Conservation (phyloP, 2,329 filamentous ascomycete genomes). For the Clonostachys rhizophaga region DNA sequence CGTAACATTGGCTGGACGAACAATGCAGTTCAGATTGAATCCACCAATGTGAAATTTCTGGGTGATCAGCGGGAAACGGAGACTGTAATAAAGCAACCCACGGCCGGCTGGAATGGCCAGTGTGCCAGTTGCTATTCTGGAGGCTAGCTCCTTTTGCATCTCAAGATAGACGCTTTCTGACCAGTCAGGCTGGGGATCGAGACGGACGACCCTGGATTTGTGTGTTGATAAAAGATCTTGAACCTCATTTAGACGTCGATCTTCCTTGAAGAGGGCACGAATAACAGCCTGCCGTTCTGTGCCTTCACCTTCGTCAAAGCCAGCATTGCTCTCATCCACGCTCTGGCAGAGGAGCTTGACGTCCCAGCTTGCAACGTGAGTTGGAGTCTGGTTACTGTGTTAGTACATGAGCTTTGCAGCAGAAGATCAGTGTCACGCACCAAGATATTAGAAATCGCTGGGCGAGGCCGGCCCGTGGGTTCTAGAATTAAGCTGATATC, state of each 20-base stretch:
- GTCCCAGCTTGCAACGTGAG: slow-evolving; percentile 67
- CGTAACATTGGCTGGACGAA: slow-evolving; percentile 87
- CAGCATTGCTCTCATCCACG: slow-evolving; percentile 52
- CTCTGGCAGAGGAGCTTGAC: slow-evolving; percentile 72
- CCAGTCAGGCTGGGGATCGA: slow-evolving; percentile 71
- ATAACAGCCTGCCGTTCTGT: slow-evolving; percentile 81
- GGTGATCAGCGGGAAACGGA: slow-evolving; percentile 82
- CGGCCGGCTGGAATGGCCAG: slow-evolving; percentile 85
- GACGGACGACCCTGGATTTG: slow-evolving; percentile 73
- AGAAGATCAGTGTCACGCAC: slow-evolving; percentile 21
- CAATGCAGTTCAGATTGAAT: slow-evolving; percentile 86
- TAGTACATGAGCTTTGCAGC: slow-evolving; percentile 5
- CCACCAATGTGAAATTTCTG: slow-evolving; percentile 87
- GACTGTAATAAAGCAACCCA: slow-evolving; percentile 82
- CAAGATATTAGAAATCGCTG: slow-evolving; percentile 29
- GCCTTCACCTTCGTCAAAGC: slow-evolving; percentile 75
- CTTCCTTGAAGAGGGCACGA: slow-evolving; percentile 83
- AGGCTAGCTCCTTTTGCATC: slow-evolving; percentile 85
- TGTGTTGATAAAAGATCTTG: slow-evolving; percentile 80
- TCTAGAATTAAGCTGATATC: slow-evolving; percentile 69
- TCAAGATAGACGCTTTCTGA: slow-evolving; percentile 85
- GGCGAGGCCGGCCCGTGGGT: slow-evolving; percentile 21
- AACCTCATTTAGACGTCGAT: slow-evolving; percentile 84
- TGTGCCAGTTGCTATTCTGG: slow-evolving; percentile 80
- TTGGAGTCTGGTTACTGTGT: slow-evolving; percentile 39